Evolutionary conservation across 73 alveolate species (phyloP), one percentile per base, ranked within the genome.

Genomic region (Paramecium primaurelia): DNA sequence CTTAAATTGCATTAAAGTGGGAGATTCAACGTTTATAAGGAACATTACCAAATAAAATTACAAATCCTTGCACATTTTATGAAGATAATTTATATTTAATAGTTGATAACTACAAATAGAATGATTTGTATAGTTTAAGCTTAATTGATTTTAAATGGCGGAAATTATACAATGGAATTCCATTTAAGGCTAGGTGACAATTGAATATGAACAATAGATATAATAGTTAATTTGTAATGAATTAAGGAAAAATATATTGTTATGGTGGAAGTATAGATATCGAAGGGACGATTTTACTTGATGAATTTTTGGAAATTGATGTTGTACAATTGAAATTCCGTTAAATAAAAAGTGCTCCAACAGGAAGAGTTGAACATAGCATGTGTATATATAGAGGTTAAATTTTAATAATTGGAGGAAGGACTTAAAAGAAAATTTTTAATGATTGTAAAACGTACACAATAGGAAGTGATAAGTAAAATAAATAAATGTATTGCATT

Each of bases 141-240:
- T 7, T 45, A 5, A 80, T 45, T 80, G 75, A 80, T 80, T 45
- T 45, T 36, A 45, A 80, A 80, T 80, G 91, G 91, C 47, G 75
- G 18, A 80, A 26, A 80, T 22, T 80, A 32, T 42, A 20, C 34
- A 26, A 34, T 32, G 49, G 49, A 32, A 44, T 80, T 36, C 91
- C 91, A 80, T 80, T 80, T 49, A 80, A 80, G 75, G 71, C 91
- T 45, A 80, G 91, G 91, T 80, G 75, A 26, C 49, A 32, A 45
- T 47, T 42, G 75, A n/a, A 80, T 26, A 45, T 45, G 51, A 45
- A 25, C 42, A 26, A 80, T 45, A 80, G 91, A 44, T 49, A 26
- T 80, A 49, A 49, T 25, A 64, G 77, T 42, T 80, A 47, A 44
- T 80, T 80, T 47, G 73, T 80, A 20, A 80, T 80, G 77, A 42